A percentile compares a stretch with the other conserved stretches of the same genome.
Conservation (phyloP, 108 stramenopile species). For the Cyclotella sp. region DNA sequence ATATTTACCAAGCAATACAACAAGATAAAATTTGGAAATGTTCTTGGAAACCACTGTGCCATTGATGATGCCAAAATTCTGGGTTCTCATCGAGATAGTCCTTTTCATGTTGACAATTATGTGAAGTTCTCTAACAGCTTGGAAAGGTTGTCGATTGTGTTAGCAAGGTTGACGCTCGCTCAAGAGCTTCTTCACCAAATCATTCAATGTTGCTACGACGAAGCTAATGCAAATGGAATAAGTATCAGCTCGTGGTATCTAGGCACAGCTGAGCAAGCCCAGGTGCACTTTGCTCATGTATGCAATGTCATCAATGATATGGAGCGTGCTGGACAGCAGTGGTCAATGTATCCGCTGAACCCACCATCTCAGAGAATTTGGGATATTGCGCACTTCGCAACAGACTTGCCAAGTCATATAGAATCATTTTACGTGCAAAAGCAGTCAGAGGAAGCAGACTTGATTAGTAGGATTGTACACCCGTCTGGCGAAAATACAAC, state of each 20-base stretch:
- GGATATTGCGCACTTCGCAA: background rate
- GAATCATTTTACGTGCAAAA: conserved; percentile 23
- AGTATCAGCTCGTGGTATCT: conserved; percentile 17
- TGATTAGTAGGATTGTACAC: background rate
- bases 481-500: background rate
- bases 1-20: conserved; percentile 17
- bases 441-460: conserved; percentile 4
- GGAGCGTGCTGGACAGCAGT: background rate
- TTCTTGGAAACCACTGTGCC: background rate
- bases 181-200: conserved; percentile 11
- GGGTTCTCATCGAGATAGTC: background rate
- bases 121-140: background rate
- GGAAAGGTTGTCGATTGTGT: conserved; percentile 9
- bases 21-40: background rate
- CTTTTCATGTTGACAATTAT: conserved; percentile 5
- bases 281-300: background rate
- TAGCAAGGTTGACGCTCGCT: conserved; percentile 10
- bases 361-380: background rate
- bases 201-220: conserved; percentile 13
- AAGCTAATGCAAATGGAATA: background rate
- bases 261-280: conserved; percentile 3
- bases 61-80: background rate
- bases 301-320: background rate
- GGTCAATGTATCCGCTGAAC: conserved; percentile 3
- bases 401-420: background rate